Conservation (phyloP, 1,139 yeast genomes). For the Debaryomycetaceae sp. region DNA sequence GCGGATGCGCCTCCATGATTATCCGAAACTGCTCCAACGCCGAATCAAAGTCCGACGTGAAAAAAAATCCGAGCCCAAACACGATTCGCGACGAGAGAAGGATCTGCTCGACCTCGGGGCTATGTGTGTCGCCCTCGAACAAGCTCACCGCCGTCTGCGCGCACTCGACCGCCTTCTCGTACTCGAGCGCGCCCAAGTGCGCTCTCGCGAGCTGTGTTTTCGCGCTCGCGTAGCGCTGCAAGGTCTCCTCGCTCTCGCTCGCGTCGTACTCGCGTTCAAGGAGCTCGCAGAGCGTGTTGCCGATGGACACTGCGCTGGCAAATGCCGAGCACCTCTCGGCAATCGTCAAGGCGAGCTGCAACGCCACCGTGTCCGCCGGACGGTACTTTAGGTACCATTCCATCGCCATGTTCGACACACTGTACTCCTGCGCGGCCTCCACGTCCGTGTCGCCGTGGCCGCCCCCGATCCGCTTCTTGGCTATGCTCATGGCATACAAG, state of each 20-base stretch:
- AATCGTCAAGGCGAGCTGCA: constrained; percentile 45
- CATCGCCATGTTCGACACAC: constrained; percentile 63
- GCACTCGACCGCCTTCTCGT: constrained; percentile 46
- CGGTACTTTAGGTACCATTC: constrained; percentile 56
- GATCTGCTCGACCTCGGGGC: constrained; percentile 4
- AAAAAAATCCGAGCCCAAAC: constrained; percentile 60
- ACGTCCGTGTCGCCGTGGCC: constrained; percentile 40
- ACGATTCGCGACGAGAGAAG: constrained; percentile 55
- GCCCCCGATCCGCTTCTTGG: constrained; percentile 28
- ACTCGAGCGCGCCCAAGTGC: constrained; percentile 47
- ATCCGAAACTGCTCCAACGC: constrained; percentile 58
- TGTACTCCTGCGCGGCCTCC: constrained; percentile 51
- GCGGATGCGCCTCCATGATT: constrained; percentile 37
- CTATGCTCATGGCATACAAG: constrained; percentile 54
- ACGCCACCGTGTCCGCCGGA: constrained; percentile 56
- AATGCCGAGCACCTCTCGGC: constrained; percentile 66
- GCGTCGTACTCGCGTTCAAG: constrained; percentile 53
- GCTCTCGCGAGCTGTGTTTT: constrained; percentile 66
- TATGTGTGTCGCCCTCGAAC: constrained; percentile 17
- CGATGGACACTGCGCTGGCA: constrained; percentile 38
- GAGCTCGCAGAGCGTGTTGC: constrained; percentile 33
- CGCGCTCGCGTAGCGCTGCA: constrained; percentile 44
- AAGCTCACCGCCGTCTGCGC: constrained; percentile 50
- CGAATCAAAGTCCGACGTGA: constrained; percentile 46
- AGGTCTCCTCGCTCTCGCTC: constrained; percentile 35